Base-by-base conservation (phyloP, 139 green algal species). In the Parachlorella kessleri region DNA sequence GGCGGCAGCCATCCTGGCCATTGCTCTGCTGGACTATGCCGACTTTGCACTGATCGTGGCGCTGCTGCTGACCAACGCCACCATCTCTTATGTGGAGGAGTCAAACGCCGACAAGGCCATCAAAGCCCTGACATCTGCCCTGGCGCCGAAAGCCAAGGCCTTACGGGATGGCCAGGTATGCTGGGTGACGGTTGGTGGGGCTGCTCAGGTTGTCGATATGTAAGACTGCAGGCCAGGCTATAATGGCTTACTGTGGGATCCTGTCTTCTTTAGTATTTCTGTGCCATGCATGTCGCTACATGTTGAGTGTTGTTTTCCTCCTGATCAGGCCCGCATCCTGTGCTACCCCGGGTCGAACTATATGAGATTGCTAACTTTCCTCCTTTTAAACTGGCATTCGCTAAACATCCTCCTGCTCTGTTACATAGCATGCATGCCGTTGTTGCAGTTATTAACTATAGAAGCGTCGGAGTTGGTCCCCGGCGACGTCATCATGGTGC, bases 401-500 rank as follows among this genome's bases (percentile, higher is more conserved):
- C n/a, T n/a, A n/a, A n/a, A n/a, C n/a, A n/a, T n/a, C n/a, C n/a
- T n/a, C n/a, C n/a, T n/a, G n/a, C n/a, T n/a, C n/a, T n/a, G n/a
- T n/a, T n/a, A n/a, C n/a, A n/a, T n/a, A n/a, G n/a, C n/a, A n/a
- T n/a, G n/a, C n/a, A n/a, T n/a, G n/a, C n/a, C n/a, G n/a, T n/a
- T 59, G 21, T 59, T 59, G 48, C 48, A 59, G 48, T 14, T 91
- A 28, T 41, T 78, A 14, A 88, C 81, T 0, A 84, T 96, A 6
- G 87, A 94, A 18, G 88, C 90, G 1, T 21, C 83, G 1, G 70
- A 90, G 1, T 83, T 97, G 26, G 93, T 96, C 21, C 88, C 89
- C 2, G 90, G 90, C 33, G 94, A 98, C 82, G 79, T 98, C 10
- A 85, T 98, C 42, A 81, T 94, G 36, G 83, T 97, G 28, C 84